Base-by-base conservation (phyloP, 179 eudicot species). In the Nepenthes alata region DNA sequence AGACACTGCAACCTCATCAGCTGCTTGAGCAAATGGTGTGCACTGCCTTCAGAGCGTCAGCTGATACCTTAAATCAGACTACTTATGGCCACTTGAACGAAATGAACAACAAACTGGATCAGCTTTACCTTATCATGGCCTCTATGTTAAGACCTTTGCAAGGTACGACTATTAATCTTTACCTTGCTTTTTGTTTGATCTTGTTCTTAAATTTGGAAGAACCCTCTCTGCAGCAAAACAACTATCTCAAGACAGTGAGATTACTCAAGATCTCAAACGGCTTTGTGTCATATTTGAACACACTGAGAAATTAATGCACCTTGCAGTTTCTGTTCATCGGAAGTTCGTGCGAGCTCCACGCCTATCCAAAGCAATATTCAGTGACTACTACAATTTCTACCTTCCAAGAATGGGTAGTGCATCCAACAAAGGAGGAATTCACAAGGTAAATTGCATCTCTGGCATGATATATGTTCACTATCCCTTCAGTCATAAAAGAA, bases 11-110 rank as follows among this genome's bases (percentile, higher is more conserved):
- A 51, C 98, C 98, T 39, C 77, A 83, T 72, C 93, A 80, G 70
- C 76, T 93, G 77, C 86, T 93, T 75, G 98, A 89, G 83, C 97
- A 93, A 77, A 89, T 93, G 97, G 79, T 93, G 60, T 85, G 88
- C 74, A 80, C 97, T 70, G 87, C 98, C 65, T 83, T 89, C 70
- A 75, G 80, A 75, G 95, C 97, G 52, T 73, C 97, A 51, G 89
- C 89, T 58, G 91, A 85, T 68, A 87, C 91, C 36, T 72, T 89
- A 48, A 81, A 79, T 66, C 88, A 63, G 71, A 76, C 96, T 35
- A 51, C 74, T 72, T 85, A 83, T 58, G 98, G 98, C 52, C 79
- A 69, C 63, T 70, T 87, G 62, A 74, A 74, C 67, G 85, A 81
- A 70, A 81, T 93, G 96, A 72, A 60, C 57, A 79, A 70, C 58